Base-by-base conservation (phyloP, 345 rosid genomes). In the Eucalyptus dawsonii region DNA sequence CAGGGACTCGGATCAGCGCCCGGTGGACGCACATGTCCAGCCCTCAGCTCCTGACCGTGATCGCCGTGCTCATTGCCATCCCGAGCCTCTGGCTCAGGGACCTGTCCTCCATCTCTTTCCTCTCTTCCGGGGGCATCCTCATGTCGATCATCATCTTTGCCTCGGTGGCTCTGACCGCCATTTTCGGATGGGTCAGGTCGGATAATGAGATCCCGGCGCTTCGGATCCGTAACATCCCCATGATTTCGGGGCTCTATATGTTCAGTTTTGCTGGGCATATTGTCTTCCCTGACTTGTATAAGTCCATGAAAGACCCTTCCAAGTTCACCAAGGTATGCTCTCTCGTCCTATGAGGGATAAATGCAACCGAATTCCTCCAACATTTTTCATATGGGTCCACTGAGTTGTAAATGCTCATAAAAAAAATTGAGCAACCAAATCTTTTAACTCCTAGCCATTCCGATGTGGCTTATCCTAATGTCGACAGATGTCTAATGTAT, bases 251-350 rank as follows among this genome's bases (percentile, higher is more conserved):
- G 19, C 92, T 96, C 22, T 96, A 95, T 54, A 12, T 95, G 44
- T 96, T 94, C 90, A 91, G 98, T 69, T 95, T 90, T 87, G 95
- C 95, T 49, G 99, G 99, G 22, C 97, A 96, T 90, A 91, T 94
- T 87, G 98, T 96, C 34, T 96, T 96, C 91, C 99, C 99, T 11
- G 88, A 96, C 88, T 91, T 96, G 60, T 93, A 96, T 86, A 93
- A 91, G 85, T 92, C 98, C 92, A 96, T 96, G 99, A 95, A 94
- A 89, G 95, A 96, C 90, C 98, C 97, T 34, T 90, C 96, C 91
- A 94, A 93, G 87, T 96, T 96, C 81, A 93, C 96, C 91, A 95
- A 95, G 98, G 98, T 95, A 89, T 22, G 12, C 83, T 37, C 45
- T 37, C 81, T 37, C 14, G 45, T 22, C 3, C 42, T 72, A 5